Evolutionary conservation across 208 protist species (phyloP).

Genomic region (Porcisia hertigi): DNA sequence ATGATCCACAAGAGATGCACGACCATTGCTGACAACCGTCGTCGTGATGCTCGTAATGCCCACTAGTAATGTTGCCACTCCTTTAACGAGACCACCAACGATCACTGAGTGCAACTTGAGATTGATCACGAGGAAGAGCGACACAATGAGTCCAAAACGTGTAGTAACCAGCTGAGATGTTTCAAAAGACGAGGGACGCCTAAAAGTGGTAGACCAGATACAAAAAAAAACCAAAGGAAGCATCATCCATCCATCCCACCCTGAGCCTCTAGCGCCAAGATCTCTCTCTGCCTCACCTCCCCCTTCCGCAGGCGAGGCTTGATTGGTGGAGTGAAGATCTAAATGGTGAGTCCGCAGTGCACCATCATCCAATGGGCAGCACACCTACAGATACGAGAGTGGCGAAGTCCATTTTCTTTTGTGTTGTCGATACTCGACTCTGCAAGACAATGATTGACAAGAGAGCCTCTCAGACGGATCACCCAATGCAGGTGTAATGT

Average conservation of each 20-base stretch:
- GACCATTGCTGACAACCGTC: slow-evolving; percentile 38
- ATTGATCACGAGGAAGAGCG: too few relatives aligned
- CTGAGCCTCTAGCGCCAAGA: background rate
- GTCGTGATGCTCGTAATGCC: background rate
- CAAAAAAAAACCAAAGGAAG: background rate
- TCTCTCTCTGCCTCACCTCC: background rate
- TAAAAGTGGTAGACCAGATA: background rate
- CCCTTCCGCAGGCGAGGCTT: background rate
- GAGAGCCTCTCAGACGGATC: too few relatives aligned
- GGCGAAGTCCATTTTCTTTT: too few relatives aligned
- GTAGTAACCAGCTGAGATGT: too few relatives aligned
- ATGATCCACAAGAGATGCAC: slow-evolving; percentile 89
- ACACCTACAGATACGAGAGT: too few relatives aligned
- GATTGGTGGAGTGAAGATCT: background rate
- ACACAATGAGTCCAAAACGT: too few relatives aligned
- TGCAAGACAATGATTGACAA: too few relatives aligned
- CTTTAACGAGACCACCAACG: background rate
- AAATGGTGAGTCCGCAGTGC: background rate
- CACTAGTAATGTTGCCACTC: background rate
- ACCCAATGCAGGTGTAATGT: too few relatives aligned
- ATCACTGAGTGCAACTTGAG: too few relatives aligned
- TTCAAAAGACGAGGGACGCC: background rate
- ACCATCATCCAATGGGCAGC: too few relatives aligned
- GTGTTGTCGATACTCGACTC: too few relatives aligned
- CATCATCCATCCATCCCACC: background rate